phyloP scores from a whole-genome alignment of 2,329 filamentous ascomycete species.

The Thielaviopsis cerberus region DNA sequence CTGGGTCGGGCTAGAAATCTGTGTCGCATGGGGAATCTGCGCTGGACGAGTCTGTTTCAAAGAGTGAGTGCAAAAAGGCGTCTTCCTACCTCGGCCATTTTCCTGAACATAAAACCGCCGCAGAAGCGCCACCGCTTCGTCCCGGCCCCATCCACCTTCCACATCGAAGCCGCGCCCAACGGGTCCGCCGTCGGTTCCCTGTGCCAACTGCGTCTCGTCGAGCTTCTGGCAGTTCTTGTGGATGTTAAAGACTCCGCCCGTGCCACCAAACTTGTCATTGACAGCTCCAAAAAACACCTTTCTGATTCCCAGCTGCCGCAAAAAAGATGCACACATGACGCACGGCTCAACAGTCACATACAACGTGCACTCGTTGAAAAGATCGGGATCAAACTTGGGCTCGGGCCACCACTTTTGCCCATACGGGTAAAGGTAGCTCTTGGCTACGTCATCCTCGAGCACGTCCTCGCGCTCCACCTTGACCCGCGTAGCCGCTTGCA shows the following conservation, averaged over 20 bases:
- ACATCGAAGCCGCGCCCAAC: constrained; percentile 66
- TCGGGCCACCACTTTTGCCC: constrained; percentile 29
- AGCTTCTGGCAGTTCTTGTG: constrained; percentile 27
- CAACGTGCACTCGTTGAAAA: constrained; percentile 46
- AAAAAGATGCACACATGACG: constrained; percentile 91
- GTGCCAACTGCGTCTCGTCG: constrained; percentile 7
- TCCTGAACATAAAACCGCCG: constrained; percentile 95
- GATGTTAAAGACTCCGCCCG: constrained; percentile 77
- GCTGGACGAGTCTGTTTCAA: too few species aligned
- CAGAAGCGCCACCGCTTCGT: constrained; percentile 83
- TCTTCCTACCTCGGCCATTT: constrained; percentile 61
- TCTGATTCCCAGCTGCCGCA: constrained; percentile 73
- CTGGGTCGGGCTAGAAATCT: too few species aligned
- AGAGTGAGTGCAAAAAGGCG: too few species aligned
- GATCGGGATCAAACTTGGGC: constrained; percentile 8
- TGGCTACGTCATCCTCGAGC: constrained; percentile 31
- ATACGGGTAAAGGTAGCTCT: constrained; percentile 41
- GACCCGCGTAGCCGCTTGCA: constrained; percentile 7
- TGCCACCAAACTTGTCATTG: constrained; percentile 94
- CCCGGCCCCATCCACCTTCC: constrained; percentile 70
- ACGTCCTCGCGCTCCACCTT: constrained; percentile 11
- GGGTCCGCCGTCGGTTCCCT: constrained; percentile 38
- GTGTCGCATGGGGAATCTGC: too few species aligned
- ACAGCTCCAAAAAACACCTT: constrained; percentile 87
- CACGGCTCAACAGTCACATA: constrained; percentile 98